Evolutionary conservation across 306 rosid species (phyloP).

Genomic region (Ochetophila trinervis): DNA sequence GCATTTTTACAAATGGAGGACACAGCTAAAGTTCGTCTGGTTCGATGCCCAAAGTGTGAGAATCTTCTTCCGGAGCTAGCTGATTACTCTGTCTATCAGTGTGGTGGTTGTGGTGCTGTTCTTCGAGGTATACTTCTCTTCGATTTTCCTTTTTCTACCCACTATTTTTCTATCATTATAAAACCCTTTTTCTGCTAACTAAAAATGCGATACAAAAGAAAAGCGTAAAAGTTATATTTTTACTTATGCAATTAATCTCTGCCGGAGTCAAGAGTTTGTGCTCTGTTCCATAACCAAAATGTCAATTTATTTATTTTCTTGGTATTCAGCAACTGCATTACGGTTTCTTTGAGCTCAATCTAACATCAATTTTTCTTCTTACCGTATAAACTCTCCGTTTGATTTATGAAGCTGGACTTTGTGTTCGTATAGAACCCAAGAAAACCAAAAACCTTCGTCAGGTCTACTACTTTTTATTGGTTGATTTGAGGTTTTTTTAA

Average conservation of each 20-base stretch:
- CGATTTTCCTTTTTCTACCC: background rate
- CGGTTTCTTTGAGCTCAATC: too few species aligned
- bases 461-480: background rate
- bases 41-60: conserved; percentile 91
- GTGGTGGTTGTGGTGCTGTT: conserved; percentile 92
- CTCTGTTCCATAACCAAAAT: background rate
- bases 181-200: background rate
- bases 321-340: too few species aligned
- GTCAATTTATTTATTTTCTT: background rate
- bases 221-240: background rate
- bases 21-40: conserved; percentile 57
- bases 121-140: conserved; percentile 58
- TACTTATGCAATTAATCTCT: background rate
- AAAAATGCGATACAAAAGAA: background rate
- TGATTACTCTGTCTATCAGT: conserved; percentile 81
- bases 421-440: background rate
- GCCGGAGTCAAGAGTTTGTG: background rate
- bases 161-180: background rate
- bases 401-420: background rate
- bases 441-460: background rate
- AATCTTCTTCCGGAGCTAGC: conserved; percentile 89
- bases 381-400: too few species aligned
- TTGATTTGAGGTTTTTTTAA: conserved; percentile 9
- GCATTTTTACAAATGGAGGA: conserved; percentile 56
- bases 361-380: too few species aligned